Conservation (phyloP, 495 filamentous ascomycete genomes). For the Cairneyella variabilis region DNA sequence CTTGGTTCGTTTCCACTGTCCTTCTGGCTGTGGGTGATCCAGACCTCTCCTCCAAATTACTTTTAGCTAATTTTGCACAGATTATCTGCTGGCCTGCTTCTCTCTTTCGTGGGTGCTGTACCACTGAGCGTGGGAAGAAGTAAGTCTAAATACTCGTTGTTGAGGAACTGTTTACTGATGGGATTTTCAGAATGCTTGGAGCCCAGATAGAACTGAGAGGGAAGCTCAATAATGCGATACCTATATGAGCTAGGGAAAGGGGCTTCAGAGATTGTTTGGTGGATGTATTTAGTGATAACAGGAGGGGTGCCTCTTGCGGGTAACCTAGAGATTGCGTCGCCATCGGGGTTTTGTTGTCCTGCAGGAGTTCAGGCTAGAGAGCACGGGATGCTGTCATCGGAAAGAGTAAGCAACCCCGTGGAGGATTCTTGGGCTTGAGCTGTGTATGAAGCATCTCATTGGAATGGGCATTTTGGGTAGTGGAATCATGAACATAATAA, state of each 20-base stretch:
- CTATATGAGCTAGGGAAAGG: constrained; percentile 38
- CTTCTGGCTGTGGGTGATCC: constrained; percentile 45
- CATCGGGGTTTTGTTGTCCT: background rate
- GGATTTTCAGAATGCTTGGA: constrained; percentile 42
- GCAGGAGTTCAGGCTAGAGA: background rate
- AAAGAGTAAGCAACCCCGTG: no score
- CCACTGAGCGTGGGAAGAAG: constrained; percentile 54
- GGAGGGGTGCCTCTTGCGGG: no score
- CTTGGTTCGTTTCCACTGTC: constrained; percentile 48
- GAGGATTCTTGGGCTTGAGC: no score
- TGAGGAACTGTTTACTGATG: constrained; percentile 5
- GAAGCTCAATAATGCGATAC: constrained; percentile 50
- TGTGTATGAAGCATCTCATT: no score
- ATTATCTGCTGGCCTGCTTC: constrained; percentile 56
- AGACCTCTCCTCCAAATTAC: background rate
- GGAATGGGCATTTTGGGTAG: no score
- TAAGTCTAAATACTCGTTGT: constrained; percentile 21
- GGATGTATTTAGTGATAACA: no score
- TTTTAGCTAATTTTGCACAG: constrained; percentile 26
- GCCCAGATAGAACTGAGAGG: constrained; percentile 53
- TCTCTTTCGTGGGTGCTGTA: constrained; percentile 56
- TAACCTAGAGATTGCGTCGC: background rate
- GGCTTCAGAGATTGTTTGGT: background rate
- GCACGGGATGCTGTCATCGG: no score
- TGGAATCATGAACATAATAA: no score